Conservation (phyloP, 495 filamentous ascomycete species). For the Penicillium coprophilum region DNA sequence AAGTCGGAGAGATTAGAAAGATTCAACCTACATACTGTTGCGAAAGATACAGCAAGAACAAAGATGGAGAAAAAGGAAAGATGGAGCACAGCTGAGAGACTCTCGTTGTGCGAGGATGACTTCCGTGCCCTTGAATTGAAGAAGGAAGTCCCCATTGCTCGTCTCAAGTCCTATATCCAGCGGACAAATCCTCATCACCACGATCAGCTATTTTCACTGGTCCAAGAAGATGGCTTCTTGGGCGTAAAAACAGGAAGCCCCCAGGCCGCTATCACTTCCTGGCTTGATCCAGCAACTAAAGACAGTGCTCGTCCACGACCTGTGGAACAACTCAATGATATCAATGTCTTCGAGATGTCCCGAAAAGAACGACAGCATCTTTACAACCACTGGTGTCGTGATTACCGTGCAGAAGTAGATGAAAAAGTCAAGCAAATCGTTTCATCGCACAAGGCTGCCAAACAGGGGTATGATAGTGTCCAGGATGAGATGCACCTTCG, state of each 20-base stretch:
- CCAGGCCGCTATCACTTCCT: not conserved
- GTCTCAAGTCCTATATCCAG: not conserved
- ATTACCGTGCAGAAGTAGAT: not conserved
- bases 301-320: not conserved
- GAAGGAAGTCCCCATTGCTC: not conserved
- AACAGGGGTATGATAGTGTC: not conserved
- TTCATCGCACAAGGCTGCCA: not conserved
- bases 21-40: constrained; percentile 46
- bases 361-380: not conserved
- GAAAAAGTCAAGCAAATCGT: not conserved
- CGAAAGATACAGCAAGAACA: constrained; percentile 32
- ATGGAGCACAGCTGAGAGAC: constrained; percentile 13
- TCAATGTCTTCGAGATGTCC: constrained; percentile 1
- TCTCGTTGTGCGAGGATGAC: constrained; percentile 14
- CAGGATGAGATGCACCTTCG: constrained; percentile 38
- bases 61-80: constrained; percentile 36
- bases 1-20: constrained; percentile 52
- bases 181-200: not conserved
- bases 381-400: constrained; percentile 1
- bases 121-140: constrained; percentile 11
- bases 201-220: constrained; percentile 2
- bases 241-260: not conserved
- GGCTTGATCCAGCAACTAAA: not conserved
- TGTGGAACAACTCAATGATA: not conserved
- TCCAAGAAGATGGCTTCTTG: not conserved